A percentile compares a stretch with the other conserved stretches of the same genome.
Conservation (phyloP, 148 eudicot genomes). For the Vaccinium darrowii region DNA sequence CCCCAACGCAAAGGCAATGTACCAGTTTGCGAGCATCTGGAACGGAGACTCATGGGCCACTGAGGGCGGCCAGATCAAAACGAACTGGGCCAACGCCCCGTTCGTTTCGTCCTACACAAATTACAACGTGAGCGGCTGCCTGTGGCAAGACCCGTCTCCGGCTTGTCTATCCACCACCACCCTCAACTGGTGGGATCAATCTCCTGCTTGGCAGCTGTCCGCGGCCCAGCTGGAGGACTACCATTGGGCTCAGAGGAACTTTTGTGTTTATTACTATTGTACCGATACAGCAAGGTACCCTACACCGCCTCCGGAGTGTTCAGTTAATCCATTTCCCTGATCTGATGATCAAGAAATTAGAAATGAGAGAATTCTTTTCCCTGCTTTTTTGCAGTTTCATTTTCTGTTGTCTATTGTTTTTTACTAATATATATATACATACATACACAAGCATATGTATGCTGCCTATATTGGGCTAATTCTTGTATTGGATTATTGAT, state of each 20-base stretch:
- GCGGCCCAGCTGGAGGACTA: neutral
- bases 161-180: constrained; percentile 64
- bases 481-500: neutral
- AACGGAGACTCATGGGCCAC: constrained; percentile 97
- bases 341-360: neutral
- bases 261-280: neutral
- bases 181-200: neutral
- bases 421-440: neutral
- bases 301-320: neutral
- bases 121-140: constrained; percentile 80
- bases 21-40: constrained; percentile 95
- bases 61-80: constrained; percentile 78
- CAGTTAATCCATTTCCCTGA: neutral
- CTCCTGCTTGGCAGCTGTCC: neutral
- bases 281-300: neutral
- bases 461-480: neutral
- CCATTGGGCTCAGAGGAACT: neutral
- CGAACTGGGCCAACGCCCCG: constrained; percentile 83
- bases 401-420: neutral
- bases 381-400: neutral
- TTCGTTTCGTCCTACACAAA: constrained; percentile 90
- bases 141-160: constrained; percentile 91
- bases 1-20: constrained; percentile 91
- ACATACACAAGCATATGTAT: neutral
- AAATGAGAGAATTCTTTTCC: neutral